Evolutionary conservation across 163 green algal species (phyloP).

Genomic region (Coccomyxa subellipsoidea): DNA sequence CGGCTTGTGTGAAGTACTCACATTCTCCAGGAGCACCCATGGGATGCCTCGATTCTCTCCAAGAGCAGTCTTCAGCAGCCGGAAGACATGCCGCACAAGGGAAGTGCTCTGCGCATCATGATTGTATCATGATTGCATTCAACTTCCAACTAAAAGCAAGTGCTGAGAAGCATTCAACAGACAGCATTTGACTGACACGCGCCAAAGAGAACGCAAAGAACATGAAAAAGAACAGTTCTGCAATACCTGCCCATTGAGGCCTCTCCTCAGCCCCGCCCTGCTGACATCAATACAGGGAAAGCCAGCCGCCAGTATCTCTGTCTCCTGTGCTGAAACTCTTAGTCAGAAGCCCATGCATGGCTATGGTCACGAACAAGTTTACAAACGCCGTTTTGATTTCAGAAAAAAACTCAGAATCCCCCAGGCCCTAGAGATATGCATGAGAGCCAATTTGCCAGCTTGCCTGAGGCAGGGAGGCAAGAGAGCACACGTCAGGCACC

Average conservation of each 20-base stretch:
- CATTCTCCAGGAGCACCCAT: slow-evolving; percentile 92
- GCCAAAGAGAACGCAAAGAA: too few species aligned
- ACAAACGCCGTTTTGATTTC: background rate
- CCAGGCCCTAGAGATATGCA: background rate
- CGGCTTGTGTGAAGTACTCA: slow-evolving; percentile 33
- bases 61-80: slow-evolving; percentile 60
- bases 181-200: too few species aligned
- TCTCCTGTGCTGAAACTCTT: slow-evolving; percentile 51
- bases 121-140: slow-evolving; percentile 12
- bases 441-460: background rate
- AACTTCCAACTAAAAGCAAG: too few species aligned
- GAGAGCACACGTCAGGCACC: slow-evolving; percentile 54
- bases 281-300: slow-evolving; percentile 90
- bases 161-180: too few species aligned
- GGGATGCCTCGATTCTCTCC: slow-evolving; percentile 54
- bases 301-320: slow-evolving; percentile 78
- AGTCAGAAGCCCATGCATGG: background rate
- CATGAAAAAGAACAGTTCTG: background rate
- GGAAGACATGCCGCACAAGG: slow-evolving; percentile 84
- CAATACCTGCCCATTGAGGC: slow-evolving; percentile 55
- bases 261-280: slow-evolving; percentile 58
- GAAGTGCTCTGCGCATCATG: slow-evolving; percentile 51
- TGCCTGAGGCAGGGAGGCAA: slow-evolving; percentile 68
- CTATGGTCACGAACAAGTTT: background rate
- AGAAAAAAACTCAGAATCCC: background rate